A percentile compares a stretch with the other conserved stretches of the same genome.
Evolutionary conservation across 148 eudicot species (phyloP).

Genomic region (Tetragonia tetragonoides): DNA sequence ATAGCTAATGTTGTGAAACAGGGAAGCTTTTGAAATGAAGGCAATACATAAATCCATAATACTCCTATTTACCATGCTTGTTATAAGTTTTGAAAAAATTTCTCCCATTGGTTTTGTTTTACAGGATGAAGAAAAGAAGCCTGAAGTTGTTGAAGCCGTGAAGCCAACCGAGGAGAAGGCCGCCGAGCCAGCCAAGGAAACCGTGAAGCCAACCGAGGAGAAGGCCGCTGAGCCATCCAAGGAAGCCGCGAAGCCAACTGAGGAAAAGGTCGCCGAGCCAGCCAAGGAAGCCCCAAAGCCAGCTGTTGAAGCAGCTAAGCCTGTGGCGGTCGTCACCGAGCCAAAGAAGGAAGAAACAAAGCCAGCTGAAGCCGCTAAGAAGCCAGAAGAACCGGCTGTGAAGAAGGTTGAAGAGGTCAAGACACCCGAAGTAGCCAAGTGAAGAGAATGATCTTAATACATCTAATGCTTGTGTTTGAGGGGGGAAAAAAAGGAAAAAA

Average conservation of each 20-base stretch:
- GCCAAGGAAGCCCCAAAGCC: neutral
- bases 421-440: neutral
- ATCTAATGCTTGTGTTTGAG: too few species aligned
- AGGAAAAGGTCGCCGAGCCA: neutral
- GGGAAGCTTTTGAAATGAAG: too few species aligned
- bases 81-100: too few species aligned
- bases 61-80: too few species aligned
- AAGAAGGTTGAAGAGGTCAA: neutral
- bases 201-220: neutral
- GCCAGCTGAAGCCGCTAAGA: neutral
- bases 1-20: too few species aligned
- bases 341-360: neutral
- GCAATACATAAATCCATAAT: too few species aligned
- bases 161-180: neutral
- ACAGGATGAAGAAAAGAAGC: slow-evolving; percentile 1
- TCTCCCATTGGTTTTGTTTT: neutral
- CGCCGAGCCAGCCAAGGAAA: slow-evolving; percentile 4
- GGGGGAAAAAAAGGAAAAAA: too few species aligned
- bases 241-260: neutral
- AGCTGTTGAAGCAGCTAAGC: too few species aligned
- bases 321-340: neutral
- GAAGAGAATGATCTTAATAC: neutral
- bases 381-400: neutral
- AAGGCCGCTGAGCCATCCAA: too few species aligned
- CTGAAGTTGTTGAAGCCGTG: neutral